phyloP scores from a whole-genome alignment of 257 asterid species.

The Penstemon newberryi region DNA sequence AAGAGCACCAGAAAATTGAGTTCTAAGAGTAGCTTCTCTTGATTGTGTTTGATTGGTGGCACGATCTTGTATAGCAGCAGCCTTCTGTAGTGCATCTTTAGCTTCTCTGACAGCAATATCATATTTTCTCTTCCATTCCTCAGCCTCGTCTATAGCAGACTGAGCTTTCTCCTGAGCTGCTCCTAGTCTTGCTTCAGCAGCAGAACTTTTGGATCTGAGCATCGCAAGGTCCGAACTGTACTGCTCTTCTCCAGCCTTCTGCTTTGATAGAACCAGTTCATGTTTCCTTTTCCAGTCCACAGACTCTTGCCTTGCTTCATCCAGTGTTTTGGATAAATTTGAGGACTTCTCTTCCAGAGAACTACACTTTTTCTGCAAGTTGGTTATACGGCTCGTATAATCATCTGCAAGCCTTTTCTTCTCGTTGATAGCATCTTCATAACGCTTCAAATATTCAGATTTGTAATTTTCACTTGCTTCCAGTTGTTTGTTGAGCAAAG shows the following conservation, averaged over 20 bases:
- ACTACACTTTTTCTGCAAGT: slow-evolving; percentile 74
- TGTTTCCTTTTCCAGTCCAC: slow-evolving; percentile 87
- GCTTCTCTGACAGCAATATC: slow-evolving; percentile 83
- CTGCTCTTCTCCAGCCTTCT: slow-evolving; percentile 81
- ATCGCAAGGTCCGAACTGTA: slow-evolving; percentile 66
- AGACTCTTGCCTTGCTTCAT: slow-evolving; percentile 62
- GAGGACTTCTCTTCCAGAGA: slow-evolving; percentile 82
- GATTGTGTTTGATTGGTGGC: slow-evolving; percentile 70
- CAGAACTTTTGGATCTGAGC: slow-evolving; percentile 79
- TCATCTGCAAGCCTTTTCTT: slow-evolving; percentile 82
- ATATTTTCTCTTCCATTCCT: slow-evolving; percentile 94
- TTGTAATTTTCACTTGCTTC: slow-evolving; percentile 88
- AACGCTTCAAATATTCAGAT: slow-evolving; percentile 88
- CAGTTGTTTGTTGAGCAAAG: slow-evolving; percentile 74
- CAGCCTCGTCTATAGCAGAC: slow-evolving; percentile 93
- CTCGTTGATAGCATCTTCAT: slow-evolving; percentile 83
- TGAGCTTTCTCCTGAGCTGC: slow-evolving; percentile 93
- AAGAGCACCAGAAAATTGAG: slow-evolving; percentile 60
- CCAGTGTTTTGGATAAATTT: slow-evolving; percentile 62
- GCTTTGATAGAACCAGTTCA: slow-evolving; percentile 61
- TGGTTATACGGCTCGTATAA: slow-evolving; percentile 68
- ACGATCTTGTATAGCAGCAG: slow-evolving; percentile 87
- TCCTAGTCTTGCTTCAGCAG: slow-evolving; percentile 96
- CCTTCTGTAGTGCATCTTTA: slow-evolving; percentile 87
- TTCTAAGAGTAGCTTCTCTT: slow-evolving; percentile 80